These are phyloP conservation scores for Penicillium riverlandense DNA, from an alignment of 495 filamentous ascomycete species.

Conservation along the genomic window DNA sequence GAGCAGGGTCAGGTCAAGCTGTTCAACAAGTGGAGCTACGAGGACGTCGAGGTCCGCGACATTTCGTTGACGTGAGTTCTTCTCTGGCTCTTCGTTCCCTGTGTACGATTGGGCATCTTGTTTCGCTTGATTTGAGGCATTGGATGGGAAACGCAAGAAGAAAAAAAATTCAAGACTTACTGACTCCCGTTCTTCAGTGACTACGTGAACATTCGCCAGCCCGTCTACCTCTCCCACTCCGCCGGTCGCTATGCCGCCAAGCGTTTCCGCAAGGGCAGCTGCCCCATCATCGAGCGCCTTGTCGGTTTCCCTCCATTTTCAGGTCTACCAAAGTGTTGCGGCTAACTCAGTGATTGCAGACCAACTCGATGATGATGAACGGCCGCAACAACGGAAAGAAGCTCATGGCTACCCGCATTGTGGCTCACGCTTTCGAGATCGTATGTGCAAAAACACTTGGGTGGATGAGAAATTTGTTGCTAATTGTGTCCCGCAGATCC, in stretches of 20 bases:
- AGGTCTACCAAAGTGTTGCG: no score
- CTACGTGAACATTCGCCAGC: slow-evolving; percentile 98
- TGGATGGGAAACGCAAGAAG: neutral
- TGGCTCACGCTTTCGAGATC: slow-evolving; percentile 98
- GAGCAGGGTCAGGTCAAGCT: slow-evolving; percentile 95
- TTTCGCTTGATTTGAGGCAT: slow-evolving; percentile 7
- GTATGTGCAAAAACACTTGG: slow-evolving; percentile 47
- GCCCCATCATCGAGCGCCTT: slow-evolving; percentile 99
- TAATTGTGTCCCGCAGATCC: slow-evolving; percentile 54
- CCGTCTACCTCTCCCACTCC: slow-evolving; percentile 97
- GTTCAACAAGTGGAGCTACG: slow-evolving; percentile 96
- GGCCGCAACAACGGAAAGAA: slow-evolving; percentile 99
- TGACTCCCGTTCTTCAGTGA: slow-evolving; percentile 53
- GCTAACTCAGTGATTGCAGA: slow-evolving; percentile 20
- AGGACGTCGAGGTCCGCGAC: slow-evolving; percentile 98
- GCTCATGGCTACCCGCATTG: slow-evolving; percentile 98
- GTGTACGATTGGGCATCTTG: slow-evolving; percentile 9
- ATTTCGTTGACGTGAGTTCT: slow-evolving; percentile 96
- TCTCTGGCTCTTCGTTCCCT: slow-evolving; percentile 15
- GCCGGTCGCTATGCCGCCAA: slow-evolving; percentile 98
- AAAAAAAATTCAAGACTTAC: slow-evolving; percentile 1
- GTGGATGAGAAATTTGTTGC: no score
- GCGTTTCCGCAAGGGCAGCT: slow-evolving; percentile 99
- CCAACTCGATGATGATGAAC: slow-evolving; percentile 99
- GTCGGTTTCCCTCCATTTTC: no score